Percentiles rank a stretch among this genome's conserved stretches.
These are phyloP conservation scores for Ramaria sp. DNA, from an alignment of 768 basidiomycete species.

Conservation along the genomic window DNA sequence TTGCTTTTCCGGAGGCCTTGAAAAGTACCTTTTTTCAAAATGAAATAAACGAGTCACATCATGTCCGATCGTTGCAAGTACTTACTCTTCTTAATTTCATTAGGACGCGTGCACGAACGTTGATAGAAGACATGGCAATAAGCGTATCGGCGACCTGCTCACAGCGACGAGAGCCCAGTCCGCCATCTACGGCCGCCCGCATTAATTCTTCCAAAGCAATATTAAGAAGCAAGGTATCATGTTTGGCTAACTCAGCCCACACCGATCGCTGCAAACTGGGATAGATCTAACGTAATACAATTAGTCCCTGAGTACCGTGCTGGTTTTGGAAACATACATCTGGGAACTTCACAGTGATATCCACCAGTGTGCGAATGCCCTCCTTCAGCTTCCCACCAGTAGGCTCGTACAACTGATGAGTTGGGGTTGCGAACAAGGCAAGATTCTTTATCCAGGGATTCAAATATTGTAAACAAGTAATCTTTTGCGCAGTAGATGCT, in stretches of 20 bases:
- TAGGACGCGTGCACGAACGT: constrained; percentile 68
- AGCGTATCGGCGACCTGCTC: constrained; percentile 69
- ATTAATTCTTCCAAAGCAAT: constrained; percentile 72
- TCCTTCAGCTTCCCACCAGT: constrained; percentile 70
- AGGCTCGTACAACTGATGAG: constrained; percentile 54
- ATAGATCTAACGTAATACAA: constrained; percentile 34
- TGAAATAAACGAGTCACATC: not conserved
- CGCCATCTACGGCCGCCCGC: constrained; percentile 74
- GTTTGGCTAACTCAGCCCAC: constrained; percentile 66
- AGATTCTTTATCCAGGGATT: constrained; percentile 86
- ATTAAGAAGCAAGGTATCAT: constrained; percentile 55
- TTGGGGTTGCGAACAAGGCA: constrained; percentile 56
- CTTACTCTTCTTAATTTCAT: constrained; percentile 68
- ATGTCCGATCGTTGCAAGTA: not conserved
- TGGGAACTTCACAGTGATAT: constrained; percentile 60
- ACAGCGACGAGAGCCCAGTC: constrained; percentile 61
- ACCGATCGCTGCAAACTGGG: constrained; percentile 59
- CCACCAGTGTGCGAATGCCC: constrained; percentile 67
- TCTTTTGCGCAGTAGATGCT: constrained; percentile 38
- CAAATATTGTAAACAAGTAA: constrained; percentile 72
- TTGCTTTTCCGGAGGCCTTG: constrained; percentile 55
- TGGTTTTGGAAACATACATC: constrained; percentile 35
- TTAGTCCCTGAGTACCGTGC: constrained; percentile 2
- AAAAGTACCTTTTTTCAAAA: constrained; percentile 49
- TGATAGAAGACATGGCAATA: constrained; percentile 62